Evolutionary conservation across 2,329 filamentous ascomycete genomes (phyloP), one percentile per base, ranked within the genome.

Genomic region (Colletotrichum sp.): DNA sequence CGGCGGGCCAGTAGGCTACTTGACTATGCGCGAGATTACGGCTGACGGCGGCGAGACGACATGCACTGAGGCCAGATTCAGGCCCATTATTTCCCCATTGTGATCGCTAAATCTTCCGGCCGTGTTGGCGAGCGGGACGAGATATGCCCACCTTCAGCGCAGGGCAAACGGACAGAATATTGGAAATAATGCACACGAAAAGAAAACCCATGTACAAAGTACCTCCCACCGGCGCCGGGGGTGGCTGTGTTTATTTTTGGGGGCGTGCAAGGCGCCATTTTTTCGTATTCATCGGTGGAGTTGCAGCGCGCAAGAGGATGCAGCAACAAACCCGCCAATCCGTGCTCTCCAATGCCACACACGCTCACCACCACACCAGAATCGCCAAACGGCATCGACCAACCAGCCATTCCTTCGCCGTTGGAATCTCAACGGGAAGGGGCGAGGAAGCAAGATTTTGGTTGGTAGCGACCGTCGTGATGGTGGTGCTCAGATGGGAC

Each of bases 281-380:
- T 52, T 77, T 77, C 71, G 75, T 77, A 77, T 77, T 77, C 66
- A 57, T 27, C 61, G 32, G 57, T 64, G 70, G 70, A 63, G 27
- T 69, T 71, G 74, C 74, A 70, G 44, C 57, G 44, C 19, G 59
- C 72, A 73, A 36, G 25, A 49, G 52, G 49, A 27, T 66, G 52
- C 62, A 69, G 30, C 25, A 27, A 8, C 30, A 34, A 64, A 29
- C 57, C 64, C 57, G 34, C 73, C 70, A 73, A 73, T 76, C 70
- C 44, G 19, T 11, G 22, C 22, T 62, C 25, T 29, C n/a, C 6
- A 62, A 57, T 7, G 15, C 62, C 69, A 75, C 72, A 66, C 59
- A 44, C 57, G 36, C 39, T 62, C 52, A 27, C 63, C 66, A 32
- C 27, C 65, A 57, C 8, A 34, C 61, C 7, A 13, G n/a, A 27